Evolutionary conservation across 2,329 filamentous ascomycete genomes (phyloP).

Genomic region (Truncatella angustata): DNA sequence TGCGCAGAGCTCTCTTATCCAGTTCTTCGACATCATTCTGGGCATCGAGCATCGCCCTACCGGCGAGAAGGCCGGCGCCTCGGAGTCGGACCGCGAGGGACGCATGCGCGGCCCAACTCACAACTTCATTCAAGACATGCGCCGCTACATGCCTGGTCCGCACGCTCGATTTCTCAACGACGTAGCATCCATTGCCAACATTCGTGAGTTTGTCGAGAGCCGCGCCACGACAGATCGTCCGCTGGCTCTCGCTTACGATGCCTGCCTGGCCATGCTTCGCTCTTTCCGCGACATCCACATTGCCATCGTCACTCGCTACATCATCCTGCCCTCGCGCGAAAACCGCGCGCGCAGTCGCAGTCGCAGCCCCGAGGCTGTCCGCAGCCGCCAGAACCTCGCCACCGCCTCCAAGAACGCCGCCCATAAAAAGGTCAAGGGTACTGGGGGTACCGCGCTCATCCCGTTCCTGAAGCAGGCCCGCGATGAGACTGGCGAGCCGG

Average conservation of each 20-base stretch:
- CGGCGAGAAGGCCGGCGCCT: constrained; percentile 60
- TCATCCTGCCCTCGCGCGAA: constrained; percentile 83
- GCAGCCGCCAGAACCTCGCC: constrained; percentile 54
- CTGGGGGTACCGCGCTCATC: constrained; percentile 89
- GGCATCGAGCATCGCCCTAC: constrained; percentile 90
- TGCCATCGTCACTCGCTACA: constrained; percentile 92
- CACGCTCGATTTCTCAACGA: constrained; percentile 88
- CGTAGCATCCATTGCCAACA: constrained; percentile 77
- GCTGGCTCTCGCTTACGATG: constrained; percentile 82
- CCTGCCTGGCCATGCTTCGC: constrained; percentile 71
- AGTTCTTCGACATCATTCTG: constrained; percentile 93
- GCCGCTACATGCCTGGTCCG: constrained; percentile 91
- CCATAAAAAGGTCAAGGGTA: constrained; percentile 72
- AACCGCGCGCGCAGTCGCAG: constrained; percentile 63
- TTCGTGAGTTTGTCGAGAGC: constrained; percentile 75
- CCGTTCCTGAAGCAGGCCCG: constrained; percentile 95
- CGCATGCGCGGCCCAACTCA: constrained; percentile 53
- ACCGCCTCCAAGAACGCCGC: constrained; percentile 49
- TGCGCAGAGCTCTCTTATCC: constrained; percentile 92
- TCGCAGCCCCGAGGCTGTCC: constrained; percentile 48
- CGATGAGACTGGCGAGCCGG: constrained; percentile 92
- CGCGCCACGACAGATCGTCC: constrained; percentile 56
- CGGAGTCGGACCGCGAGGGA: constrained; percentile 45
- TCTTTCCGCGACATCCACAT: constrained; percentile 90
- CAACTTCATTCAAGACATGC: constrained; percentile 97